Evolutionary conservation across 345 rosid genomes (phyloP), one percentile per base, ranked within the genome.

Genomic region (Eucalyptus cloeziana): DNA sequence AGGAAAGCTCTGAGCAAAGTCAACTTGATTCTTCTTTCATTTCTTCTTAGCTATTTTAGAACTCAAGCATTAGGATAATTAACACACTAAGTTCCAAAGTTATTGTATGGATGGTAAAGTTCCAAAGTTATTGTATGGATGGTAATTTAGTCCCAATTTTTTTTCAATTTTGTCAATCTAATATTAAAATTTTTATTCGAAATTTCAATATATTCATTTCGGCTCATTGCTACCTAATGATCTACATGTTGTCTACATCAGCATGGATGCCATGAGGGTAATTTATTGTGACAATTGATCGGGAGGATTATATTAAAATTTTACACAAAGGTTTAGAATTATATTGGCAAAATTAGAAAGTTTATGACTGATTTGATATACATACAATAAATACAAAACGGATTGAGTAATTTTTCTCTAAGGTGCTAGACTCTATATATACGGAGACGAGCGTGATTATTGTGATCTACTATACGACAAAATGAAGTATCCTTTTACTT

Each of bases 201-300:
- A 56, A 56, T 22, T 22, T 56, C 27, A 56, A 22, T 56, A 56
- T 56, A 56, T 21, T 56, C 1, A 56, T 2, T 56, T 1, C 2
- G 0, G 5, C 27, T 54, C 22, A 54, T 22, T 54, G 5, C 5
- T 54, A 54, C 1, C 5, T 1, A 54, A 9, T 24, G 2, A 54
- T 56, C 60, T 24, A 22, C 27, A 56, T 1, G 12, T 56, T 22
- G 12, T 56, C 30, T 6, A 56, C 27, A 9, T 56, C 5, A 56
- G 1, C 56, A 52, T 19, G 56, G 4, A 52, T 52, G 24, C 10
- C 24, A 19, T 0, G 2, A 3, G 7, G 1, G 56, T 0, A 52
- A 19, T 19, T 52, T 19, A 4, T 52, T 52, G 10, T 1, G 0
- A 7, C 8, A 51, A 51, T 51, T 51, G 24, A 19, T 0, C 7